Conservation (phyloP, 371 early-diverging fungal genomes). For the Rhizopus microsporus region DNA sequence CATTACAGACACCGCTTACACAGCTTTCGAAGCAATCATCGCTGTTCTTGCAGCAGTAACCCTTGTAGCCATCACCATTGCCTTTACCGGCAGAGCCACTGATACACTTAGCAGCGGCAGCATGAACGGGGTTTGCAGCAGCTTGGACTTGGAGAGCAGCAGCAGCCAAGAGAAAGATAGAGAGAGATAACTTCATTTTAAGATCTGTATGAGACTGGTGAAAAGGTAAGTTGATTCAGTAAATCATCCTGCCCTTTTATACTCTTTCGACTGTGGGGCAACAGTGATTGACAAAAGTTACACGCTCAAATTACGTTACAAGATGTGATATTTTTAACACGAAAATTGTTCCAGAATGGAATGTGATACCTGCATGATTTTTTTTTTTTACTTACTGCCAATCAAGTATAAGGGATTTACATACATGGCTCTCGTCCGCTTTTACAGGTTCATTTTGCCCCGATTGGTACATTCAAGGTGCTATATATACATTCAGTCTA, state of each 20-base stretch:
- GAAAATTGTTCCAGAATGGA: too few species aligned
- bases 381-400: too few species aligned
- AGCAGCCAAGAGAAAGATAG: slow-evolving; percentile 3
- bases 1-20: slow-evolving; percentile 11
- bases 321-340: too few species aligned
- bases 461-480: too few species aligned
- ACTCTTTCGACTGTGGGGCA: background rate
- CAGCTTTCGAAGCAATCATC: slow-evolving; percentile 11
- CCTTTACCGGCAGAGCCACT: slow-evolving; percentile 7
- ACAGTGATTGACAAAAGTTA: slow-evolving; percentile 1
- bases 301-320: background rate
- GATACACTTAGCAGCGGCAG: background rate
- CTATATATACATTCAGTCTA: too few species aligned
- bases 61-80: slow-evolving; percentile 16
- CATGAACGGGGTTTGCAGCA: background rate
- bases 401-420: too few species aligned
- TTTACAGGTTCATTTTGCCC: too few species aligned
- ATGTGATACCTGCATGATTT: too few species aligned
- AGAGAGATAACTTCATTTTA: slow-evolving; percentile 5
- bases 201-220: background rate
- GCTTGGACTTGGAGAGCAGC: slow-evolving; percentile 6
- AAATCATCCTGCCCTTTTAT: too few species aligned
- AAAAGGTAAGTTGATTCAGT: background rate
- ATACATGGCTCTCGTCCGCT: too few species aligned
- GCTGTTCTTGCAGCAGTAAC: slow-evolving; percentile 10